Conservation (phyloP, 75 land plant species). For the Selaginella tamariscina region DNA sequence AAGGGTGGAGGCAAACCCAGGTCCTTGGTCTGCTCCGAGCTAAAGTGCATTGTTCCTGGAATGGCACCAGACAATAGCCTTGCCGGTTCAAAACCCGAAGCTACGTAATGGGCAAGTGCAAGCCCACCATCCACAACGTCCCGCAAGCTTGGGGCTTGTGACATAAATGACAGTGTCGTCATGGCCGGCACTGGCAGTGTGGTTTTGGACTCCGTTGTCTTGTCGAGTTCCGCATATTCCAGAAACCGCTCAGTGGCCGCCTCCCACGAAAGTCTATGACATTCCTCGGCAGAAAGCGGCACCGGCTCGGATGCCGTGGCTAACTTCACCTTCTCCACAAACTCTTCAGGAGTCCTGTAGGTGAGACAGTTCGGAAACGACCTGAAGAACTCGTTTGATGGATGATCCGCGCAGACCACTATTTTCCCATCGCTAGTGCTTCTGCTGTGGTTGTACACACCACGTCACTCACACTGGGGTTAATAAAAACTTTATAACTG, state of each 20-base stretch:
- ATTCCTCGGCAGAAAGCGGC: conserved; percentile 74
- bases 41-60: conserved; percentile 54
- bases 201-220: conserved; percentile 18
- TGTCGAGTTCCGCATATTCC: conserved; percentile 66
- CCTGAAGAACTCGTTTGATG: conserved; percentile 92
- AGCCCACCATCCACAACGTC: conserved; percentile 59
- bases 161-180: conserved; percentile 39
- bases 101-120: conserved; percentile 68
- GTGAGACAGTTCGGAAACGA: conserved; percentile 89
- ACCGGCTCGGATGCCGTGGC: conserved; percentile 70
- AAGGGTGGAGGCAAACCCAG: conserved; percentile 53
- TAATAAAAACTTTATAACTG: conserved; percentile 96
- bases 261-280: conserved; percentile 80
- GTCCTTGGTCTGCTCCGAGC: conserved; percentile 59
- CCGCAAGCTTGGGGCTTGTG: conserved; percentile 44
- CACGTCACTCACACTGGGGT: conserved; percentile 92
- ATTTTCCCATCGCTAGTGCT: conserved; percentile 97
- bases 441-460: conserved; percentile 97
- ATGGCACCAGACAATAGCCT: conserved; percentile 67
- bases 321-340: conserved; percentile 74
- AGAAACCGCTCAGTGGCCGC: conserved; percentile 91
- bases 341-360: conserved; percentile 80
- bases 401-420: conserved; percentile 91
- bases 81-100: conserved; percentile 68
- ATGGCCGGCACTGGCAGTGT: background rate